Conservation (phyloP, 1,284 basidiomycete species). For the Coniferiporia sulphurascens region DNA sequence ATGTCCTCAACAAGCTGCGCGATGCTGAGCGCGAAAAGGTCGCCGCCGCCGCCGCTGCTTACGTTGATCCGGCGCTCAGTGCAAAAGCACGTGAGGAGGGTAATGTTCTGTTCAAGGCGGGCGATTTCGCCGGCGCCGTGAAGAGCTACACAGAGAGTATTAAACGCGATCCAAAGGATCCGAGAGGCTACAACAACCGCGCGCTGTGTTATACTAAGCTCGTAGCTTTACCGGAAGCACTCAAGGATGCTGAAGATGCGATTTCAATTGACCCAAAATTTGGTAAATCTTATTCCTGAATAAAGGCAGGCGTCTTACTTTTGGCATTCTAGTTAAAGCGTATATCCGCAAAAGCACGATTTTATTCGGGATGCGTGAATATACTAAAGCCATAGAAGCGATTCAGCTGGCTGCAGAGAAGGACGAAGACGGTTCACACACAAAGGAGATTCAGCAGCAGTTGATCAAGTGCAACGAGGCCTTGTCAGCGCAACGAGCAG, state of each 20-base stretch:
- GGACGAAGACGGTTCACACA: slow-evolving; percentile 76
- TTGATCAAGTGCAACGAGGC: slow-evolving; percentile 81
- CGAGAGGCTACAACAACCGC: slow-evolving; percentile 95
- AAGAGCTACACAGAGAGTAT: slow-evolving; percentile 94
- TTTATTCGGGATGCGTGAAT: slow-evolving; percentile 88
- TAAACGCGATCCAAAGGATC: slow-evolving; percentile 89
- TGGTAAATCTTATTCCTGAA: slow-evolving; percentile 37
- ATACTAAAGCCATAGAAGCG: slow-evolving; percentile 81
- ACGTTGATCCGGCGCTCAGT: slow-evolving; percentile 86
- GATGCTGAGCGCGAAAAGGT: slow-evolving; percentile 77
- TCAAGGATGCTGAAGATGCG: slow-evolving; percentile 93
- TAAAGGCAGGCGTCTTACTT: not conserved
- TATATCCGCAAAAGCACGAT: slow-evolving; percentile 94
- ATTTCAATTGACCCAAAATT: slow-evolving; percentile 90
- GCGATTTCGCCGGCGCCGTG: slow-evolving; percentile 89
- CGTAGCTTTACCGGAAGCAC: slow-evolving; percentile 87
- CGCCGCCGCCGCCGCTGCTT: slow-evolving; percentile 78
- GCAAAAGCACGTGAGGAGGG: slow-evolving; percentile 88
- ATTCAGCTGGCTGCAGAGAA: slow-evolving; percentile 70
- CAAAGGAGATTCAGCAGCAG: slow-evolving; percentile 75
- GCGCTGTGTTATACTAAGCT: slow-evolving; percentile 97
- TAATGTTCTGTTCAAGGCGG: slow-evolving; percentile 88
- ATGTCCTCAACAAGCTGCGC: slow-evolving; percentile 88
- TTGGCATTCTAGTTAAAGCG: slow-evolving; percentile 67
- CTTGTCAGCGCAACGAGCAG: slow-evolving; percentile 75